phyloP scores from a whole-genome alignment of 2,329 filamentous ascomycete genomes.

The Cercospora citrullina region DNA sequence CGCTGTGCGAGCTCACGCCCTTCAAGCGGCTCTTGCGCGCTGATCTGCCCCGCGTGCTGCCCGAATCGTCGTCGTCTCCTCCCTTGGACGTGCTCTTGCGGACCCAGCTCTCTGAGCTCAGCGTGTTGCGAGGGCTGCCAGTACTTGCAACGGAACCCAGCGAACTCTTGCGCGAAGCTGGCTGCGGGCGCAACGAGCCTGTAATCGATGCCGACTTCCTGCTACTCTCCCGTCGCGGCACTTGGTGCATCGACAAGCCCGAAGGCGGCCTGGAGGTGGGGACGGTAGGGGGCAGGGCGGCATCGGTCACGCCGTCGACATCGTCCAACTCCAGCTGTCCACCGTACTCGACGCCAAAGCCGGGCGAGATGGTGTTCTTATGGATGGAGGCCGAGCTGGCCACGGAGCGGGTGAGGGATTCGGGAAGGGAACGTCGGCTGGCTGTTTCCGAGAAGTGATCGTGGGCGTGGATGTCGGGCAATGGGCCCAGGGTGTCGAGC shows the following conservation, averaged over 20 bases:
- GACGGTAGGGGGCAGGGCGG: conserved; percentile 34
- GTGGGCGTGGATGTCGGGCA: conserved; percentile 24
- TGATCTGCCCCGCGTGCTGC: conserved; percentile 25
- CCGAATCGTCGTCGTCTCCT: conserved; percentile 26
- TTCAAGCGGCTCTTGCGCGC: conserved; percentile 26
- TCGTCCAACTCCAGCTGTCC: conserved; percentile 40
- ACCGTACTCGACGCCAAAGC: conserved; percentile 73
- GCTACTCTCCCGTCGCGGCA: conserved; percentile 35
- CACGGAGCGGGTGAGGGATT: conserved; percentile 28
- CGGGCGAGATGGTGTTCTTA: conserved; percentile 23
- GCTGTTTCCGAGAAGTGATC: conserved; percentile 28
- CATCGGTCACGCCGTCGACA: conserved; percentile 28
- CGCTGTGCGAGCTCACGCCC: conserved; percentile 30
- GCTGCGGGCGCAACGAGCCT: conserved; percentile 19
- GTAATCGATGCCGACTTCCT: conserved; percentile 11
- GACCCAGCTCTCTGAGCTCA: conserved; percentile 39
- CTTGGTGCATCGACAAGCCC: conserved; percentile 67
- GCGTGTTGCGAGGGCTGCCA: conserved; percentile 40
- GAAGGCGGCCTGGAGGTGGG: conserved; percentile 80
- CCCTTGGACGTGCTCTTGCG: conserved; percentile 24
- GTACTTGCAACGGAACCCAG: conserved; percentile 17
- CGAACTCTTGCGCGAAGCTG: conserved; percentile 25
- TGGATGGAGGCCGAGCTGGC: conserved; percentile 29
- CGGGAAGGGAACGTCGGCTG: conserved; percentile 25
- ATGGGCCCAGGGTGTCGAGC: conserved; percentile 44